Evolutionary conservation across 768 basidiomycete species (phyloP).

Genomic region (Serendipita sp.): DNA sequence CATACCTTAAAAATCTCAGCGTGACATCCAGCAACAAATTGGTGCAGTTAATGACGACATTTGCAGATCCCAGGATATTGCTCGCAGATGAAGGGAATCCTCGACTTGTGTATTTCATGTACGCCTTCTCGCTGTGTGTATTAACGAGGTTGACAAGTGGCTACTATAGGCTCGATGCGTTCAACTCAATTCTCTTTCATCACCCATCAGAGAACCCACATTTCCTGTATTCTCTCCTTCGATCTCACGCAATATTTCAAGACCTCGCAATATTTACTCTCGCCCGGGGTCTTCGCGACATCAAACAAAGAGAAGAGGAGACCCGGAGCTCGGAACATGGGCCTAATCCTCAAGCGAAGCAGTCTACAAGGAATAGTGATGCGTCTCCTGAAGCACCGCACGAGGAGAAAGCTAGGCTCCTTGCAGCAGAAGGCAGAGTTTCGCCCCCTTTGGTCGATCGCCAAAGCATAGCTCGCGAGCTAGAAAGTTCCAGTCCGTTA

Average conservation of each 20-base stretch:
- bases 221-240: constrained; percentile 69
- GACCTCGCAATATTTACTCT: constrained; percentile 86
- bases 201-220: constrained; percentile 60
- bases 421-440: constrained; percentile 32
- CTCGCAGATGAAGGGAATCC: constrained; percentile 93
- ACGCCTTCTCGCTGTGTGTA: constrained; percentile 14
- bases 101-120: constrained; percentile 82
- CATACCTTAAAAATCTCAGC: constrained; percentile 66
- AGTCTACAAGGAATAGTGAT: constrained; percentile 6
- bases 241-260: constrained; percentile 72
- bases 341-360: constrained; percentile 25
- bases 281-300: constrained; percentile 66
- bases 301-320: constrained; percentile 30
- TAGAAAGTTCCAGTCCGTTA: background rate
- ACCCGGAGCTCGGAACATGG: constrained; percentile 13
- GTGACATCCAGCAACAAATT: constrained; percentile 70
- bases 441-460: constrained; percentile 1
- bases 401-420: constrained; percentile 50
- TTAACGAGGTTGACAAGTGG: background rate
- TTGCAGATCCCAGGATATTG: constrained; percentile 77
- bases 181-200: constrained; percentile 39
- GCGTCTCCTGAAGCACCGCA: constrained; percentile 22
- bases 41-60: constrained; percentile 78
- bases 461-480: background rate
- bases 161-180: constrained; percentile 59